phyloP scores from a whole-genome alignment of 805 yeast genomes.

The Candida dajiaensis region DNA sequence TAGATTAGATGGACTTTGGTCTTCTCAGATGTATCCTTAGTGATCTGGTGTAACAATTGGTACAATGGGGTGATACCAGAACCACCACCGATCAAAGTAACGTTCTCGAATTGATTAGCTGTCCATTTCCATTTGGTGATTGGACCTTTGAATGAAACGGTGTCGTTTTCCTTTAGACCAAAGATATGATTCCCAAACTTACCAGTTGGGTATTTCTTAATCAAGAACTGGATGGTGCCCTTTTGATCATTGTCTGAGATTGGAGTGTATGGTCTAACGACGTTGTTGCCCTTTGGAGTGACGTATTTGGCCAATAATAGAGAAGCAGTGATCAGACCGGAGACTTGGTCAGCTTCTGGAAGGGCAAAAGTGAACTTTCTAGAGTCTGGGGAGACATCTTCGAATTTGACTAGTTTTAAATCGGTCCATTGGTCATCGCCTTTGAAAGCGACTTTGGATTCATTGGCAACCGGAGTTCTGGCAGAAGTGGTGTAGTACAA shows the following conservation, averaged over 20 bases:
- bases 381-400: constrained; percentile 54
- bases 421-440: constrained; percentile 71
- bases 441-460: constrained; percentile 42
- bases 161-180: constrained; percentile 68
- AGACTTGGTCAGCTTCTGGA: constrained; percentile 55
- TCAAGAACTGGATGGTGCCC: constrained; percentile 74
- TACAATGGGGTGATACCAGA: constrained; percentile 94
- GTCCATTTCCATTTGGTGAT: constrained; percentile 85
- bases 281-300: constrained; percentile 78
- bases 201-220: constrained; percentile 83
- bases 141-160: constrained; percentile 91
- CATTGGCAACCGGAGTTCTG: constrained; percentile 26
- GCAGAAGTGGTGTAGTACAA: constrained; percentile 25
- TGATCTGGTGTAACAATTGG: constrained; percentile 75
- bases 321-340: constrained; percentile 79
- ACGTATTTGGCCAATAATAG: constrained; percentile 75
- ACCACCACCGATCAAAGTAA: constrained; percentile 91
- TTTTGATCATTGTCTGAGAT: constrained; percentile 58
- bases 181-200: constrained; percentile 74
- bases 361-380: constrained; percentile 67
- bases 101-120: constrained; percentile 74
- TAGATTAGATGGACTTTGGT: constrained; percentile 81
- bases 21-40: constrained; percentile 77
- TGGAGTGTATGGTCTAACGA: constrained; percentile 80
- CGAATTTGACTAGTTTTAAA: constrained; percentile 45